Percentiles rank a stretch among this genome's conserved stretches.
These are phyloP conservation scores for Boletus huronensis DNA, from an alignment of 768 basidiomycete genomes.

Conservation along the genomic window DNA sequence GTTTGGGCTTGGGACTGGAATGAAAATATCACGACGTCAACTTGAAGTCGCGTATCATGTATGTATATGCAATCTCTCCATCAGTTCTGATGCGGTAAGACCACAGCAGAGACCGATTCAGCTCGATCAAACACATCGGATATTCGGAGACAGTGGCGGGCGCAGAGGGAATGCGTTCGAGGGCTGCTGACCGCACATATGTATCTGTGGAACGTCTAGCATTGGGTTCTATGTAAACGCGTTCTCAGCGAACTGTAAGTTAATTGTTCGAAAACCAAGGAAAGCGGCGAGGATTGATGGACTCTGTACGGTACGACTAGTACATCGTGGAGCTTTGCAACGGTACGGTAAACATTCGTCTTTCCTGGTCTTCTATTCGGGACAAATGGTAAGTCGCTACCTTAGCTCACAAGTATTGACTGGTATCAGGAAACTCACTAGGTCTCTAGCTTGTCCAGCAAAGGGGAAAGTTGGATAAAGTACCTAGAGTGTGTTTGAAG, in stretches of 20 bases:
- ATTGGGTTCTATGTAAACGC: background rate
- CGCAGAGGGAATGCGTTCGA: background rate
- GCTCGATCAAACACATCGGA: conserved; percentile 21
- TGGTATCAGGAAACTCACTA: background rate
- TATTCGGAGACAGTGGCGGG: conserved; percentile 1
- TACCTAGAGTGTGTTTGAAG: background rate
- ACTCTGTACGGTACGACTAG: background rate
- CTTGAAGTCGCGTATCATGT: conserved; percentile 14
- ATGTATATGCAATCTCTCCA: background rate
- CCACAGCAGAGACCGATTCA: conserved; percentile 8
- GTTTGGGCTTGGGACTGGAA: conserved; percentile 3
- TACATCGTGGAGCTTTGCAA: background rate
- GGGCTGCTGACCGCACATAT: background rate
- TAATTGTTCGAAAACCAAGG: background rate
- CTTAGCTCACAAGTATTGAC: background rate
- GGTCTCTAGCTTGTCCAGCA: background rate
- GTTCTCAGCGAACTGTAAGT: no score
- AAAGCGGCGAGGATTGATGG: no score
- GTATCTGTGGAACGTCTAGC: background rate
- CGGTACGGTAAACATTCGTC: no score
- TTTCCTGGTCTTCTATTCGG: background rate
- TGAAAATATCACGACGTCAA: conserved; percentile 16
- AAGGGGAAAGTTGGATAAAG: background rate
- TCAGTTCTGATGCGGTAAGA: conserved; percentile 12
- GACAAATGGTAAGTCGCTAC: background rate